Evolutionary conservation across 176 grass and related monocot genomes (phyloP), one percentile per base, ranked within the genome.

Genomic region (Stipa capillata): DNA sequence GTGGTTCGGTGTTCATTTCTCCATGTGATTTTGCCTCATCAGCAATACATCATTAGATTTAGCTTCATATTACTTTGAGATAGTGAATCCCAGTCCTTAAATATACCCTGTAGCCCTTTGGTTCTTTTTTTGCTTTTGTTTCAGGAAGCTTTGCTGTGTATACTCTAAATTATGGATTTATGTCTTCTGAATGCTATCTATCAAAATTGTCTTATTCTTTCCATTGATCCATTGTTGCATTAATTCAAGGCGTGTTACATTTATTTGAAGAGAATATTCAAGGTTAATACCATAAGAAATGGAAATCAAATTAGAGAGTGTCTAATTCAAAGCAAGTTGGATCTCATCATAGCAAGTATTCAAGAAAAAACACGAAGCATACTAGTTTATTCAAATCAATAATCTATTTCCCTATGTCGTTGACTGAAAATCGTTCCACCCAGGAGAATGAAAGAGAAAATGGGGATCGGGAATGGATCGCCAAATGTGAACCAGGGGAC

Each of bases 401-500:
- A 43, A 53, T 35, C 20, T 37, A 18, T 7, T 63, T 25, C 6
- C 0, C 60, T 27, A 4, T 43, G 51, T 29, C 24, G 6, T 55
- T 84, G 41, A 76, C 69, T 69, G 15, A 2, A 73, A 53, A 82
- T 0, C 3, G 23, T 73, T 2, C 7, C 33, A 69, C 80, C 5
- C 80, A 88, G 80, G 49, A 73, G 16, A 65, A 37, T 8, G 23
- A 66, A 25, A 45, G 0, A 37, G 16, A 16, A 67, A 80, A 88
- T 88, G 86, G 69, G 60, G 18, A 51, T 61, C 0, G 43, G 51
- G 29, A 67, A 21, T 2, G 52, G 27, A 61, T 84, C 68, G 0
- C 23, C 50, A 8, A 48, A 50, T 6, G 58, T 25, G 66, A 90
- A 13, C 37, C 48, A 59, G 33, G 40, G 64, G 23, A 31, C 47